Evolutionary conservation across 805 yeast species (phyloP).

Genomic region (Barnettozyma californica): DNA sequence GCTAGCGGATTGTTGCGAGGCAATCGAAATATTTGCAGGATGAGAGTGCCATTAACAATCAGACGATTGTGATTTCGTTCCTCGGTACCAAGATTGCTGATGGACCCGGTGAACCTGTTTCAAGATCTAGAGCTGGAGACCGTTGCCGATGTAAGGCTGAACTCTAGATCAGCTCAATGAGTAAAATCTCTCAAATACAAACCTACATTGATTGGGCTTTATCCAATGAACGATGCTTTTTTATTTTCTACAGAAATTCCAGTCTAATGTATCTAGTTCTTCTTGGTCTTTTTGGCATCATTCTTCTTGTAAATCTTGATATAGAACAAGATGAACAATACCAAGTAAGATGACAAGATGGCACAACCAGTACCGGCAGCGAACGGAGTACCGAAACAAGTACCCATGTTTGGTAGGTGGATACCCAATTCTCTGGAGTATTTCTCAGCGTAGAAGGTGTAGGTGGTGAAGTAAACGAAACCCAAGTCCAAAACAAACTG

Average conservation of each 20-base stretch:
- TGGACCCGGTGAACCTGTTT: not conserved
- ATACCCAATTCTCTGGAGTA: constrained; percentile 42
- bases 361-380: constrained; percentile 92
- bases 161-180: not conserved
- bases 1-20: no score
- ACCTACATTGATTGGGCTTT: not conserved
- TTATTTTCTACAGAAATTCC: no score
- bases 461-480: constrained; percentile 91
- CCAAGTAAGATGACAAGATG: constrained; percentile 81
- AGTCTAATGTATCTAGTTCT: not conserved
- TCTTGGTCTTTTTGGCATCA: constrained; percentile 21
- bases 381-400: constrained; percentile 86
- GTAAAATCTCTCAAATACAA: not conserved
- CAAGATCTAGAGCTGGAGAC: not conserved
- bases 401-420: constrained; percentile 69
- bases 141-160: not conserved
- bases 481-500: constrained; percentile 87
- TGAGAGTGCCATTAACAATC: no score
- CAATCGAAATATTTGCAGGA: no score
- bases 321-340: constrained; percentile 90
- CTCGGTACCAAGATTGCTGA: not conserved
- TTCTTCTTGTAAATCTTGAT: constrained; percentile 70
- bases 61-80: not conserved
- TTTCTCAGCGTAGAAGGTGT: constrained; percentile 76
- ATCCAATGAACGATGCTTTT: not conserved